Evolutionary conservation across 805 yeast species (phyloP).

Genomic region (Candida hispaniensis): DNA sequence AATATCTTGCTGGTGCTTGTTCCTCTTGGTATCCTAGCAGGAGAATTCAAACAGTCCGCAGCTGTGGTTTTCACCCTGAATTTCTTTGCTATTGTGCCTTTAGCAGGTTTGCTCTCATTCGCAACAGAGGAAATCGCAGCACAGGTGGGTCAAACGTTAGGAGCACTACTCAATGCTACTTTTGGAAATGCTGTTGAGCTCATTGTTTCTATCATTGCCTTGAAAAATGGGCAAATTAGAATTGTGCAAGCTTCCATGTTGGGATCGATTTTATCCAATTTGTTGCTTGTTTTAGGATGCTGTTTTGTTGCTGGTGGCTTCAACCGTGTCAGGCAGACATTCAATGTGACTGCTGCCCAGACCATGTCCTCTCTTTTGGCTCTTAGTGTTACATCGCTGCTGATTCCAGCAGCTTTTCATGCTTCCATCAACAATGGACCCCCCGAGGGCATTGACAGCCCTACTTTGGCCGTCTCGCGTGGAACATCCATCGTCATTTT

Average conservation of each 20-base stretch:
- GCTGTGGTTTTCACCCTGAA: constrained; percentile 56
- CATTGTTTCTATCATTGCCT: constrained; percentile 86
- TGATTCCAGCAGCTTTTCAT: constrained; percentile 94
- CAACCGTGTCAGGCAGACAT: constrained; percentile 72
- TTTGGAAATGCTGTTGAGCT: constrained; percentile 97
- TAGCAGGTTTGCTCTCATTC: constrained; percentile 80
- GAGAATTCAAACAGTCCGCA: constrained; percentile 44
- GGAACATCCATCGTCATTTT: constrained; percentile 76
- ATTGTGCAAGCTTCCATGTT: constrained; percentile 97
- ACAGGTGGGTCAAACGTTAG: constrained; percentile 82
- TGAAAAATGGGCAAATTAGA: constrained; percentile 73
- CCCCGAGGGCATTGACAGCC: constrained; percentile 25
- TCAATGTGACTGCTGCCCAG: constrained; percentile 95
- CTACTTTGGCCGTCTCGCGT: constrained; percentile 66
- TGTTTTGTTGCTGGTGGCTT: constrained; percentile 91
- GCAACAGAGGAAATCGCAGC: constrained; percentile 89
- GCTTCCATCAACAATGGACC: constrained; percentile 46
- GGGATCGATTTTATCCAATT: constrained; percentile 83
- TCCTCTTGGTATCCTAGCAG: constrained; percentile 81
- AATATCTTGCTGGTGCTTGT: constrained; percentile 71
- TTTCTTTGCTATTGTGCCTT: constrained; percentile 82
- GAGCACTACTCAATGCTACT: constrained; percentile 91
- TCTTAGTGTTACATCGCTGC: constrained; percentile 74
- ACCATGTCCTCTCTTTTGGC: constrained; percentile 94
- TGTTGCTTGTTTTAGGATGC: constrained; percentile 86